Conservation (phyloP, 805 yeast genomes). For the Brettanomyces nanus region DNA sequence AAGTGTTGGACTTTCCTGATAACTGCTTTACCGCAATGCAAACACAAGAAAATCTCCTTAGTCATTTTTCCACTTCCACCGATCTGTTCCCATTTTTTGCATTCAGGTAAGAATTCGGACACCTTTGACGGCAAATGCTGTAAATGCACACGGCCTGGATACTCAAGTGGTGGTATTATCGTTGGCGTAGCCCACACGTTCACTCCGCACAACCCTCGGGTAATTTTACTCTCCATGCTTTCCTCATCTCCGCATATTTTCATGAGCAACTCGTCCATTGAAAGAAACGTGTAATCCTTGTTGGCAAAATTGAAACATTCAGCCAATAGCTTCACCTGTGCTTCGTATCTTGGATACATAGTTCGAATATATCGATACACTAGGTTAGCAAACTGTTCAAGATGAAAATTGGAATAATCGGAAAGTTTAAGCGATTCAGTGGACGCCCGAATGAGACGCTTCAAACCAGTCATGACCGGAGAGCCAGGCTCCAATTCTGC, state of each 20-base stretch:
- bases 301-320: slow-evolving; percentile 7
- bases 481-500: slow-evolving; percentile 5
- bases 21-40: slow-evolving; percentile 20
- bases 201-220: too few species aligned
- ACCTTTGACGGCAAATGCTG: slow-evolving; percentile 24
- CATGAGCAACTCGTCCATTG: slow-evolving; percentile 25
- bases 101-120: slow-evolving; percentile 37
- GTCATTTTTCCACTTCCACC: slow-evolving; percentile 3
- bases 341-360: not conserved
- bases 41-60: slow-evolving; percentile 14
- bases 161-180: slow-evolving; percentile 16
- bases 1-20: slow-evolving; percentile 11
- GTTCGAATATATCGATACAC: not conserved
- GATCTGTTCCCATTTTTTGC: slow-evolving; percentile 30
- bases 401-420: not conserved
- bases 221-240: not conserved
- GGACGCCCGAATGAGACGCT: not conserved
- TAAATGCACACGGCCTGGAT: slow-evolving; percentile 20
- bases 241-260: not conserved
- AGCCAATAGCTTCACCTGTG: not conserved
- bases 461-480: not conserved
- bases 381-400: not conserved
- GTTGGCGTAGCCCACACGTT: too few species aligned
- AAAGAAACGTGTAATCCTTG: slow-evolving; percentile 4
- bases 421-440: not conserved